Evolutionary conservation across 2,329 filamentous ascomycete species (phyloP).

Genomic region (Xylogone sp.): DNA sequence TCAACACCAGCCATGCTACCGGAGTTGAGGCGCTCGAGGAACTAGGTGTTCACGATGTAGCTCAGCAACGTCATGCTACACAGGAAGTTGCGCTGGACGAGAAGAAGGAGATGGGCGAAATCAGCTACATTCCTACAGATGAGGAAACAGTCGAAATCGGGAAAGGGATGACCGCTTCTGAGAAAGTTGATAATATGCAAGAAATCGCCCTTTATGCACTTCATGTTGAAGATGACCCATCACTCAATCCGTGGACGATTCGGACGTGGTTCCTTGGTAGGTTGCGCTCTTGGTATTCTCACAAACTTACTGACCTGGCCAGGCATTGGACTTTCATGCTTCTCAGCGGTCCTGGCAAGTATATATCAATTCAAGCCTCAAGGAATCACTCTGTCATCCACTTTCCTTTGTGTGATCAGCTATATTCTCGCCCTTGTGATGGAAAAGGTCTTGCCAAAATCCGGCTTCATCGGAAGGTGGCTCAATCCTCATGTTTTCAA

Average conservation of each 20-base stretch:
- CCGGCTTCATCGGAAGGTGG: slow-evolving; percentile 37
- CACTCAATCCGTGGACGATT: slow-evolving; percentile 31
- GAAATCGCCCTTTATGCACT: slow-evolving; percentile 18
- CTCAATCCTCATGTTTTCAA: slow-evolving; percentile 64
- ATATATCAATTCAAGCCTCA: slow-evolving; percentile 46
- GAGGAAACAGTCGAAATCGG: slow-evolving; percentile 6
- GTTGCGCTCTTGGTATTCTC: not conserved
- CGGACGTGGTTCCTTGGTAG: slow-evolving; percentile 32
- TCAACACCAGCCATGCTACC: slow-evolving; percentile 7
- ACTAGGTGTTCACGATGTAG: slow-evolving; percentile 8
- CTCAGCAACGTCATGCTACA: slow-evolving; percentile 1
- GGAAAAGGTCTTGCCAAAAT: slow-evolving; percentile 32
- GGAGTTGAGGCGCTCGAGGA: slow-evolving; percentile 9
- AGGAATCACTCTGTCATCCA: slow-evolving; percentile 34
- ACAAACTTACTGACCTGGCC: not conserved
- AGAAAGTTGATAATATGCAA: slow-evolving; percentile 5
- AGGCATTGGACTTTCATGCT: slow-evolving; percentile 29
- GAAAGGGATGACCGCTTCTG: slow-evolving; percentile 4
- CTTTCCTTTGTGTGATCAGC: slow-evolving; percentile 38
- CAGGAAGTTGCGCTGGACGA: not conserved
- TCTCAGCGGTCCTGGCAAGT: slow-evolving; percentile 34
- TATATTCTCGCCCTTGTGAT: slow-evolving; percentile 38
- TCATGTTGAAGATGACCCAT: slow-evolving; percentile 33
- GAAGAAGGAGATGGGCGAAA: slow-evolving; percentile 1
- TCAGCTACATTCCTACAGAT: slow-evolving; percentile 5